Percentiles rank a stretch among this genome's conserved stretches.
Conservation (phyloP, 352 stramenopile genomes). For the Phytophthora meadii region DNA sequence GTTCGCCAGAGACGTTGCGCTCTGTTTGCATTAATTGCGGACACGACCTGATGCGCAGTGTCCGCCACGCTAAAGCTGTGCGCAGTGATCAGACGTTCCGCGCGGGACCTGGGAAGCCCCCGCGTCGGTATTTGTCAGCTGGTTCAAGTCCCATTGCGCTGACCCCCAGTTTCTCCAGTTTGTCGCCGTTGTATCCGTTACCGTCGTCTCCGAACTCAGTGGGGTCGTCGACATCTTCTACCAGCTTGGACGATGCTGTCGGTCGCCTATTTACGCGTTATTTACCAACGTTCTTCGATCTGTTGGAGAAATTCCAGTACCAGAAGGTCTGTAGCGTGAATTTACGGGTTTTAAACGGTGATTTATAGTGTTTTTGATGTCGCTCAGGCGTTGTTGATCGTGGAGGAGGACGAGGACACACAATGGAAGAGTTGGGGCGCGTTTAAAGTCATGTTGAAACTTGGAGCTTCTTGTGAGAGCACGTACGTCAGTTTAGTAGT, state of each 20-base stretch:
- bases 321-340: constrained; percentile 42
- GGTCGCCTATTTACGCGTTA: constrained; percentile 57
- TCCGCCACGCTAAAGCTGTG: constrained; percentile 16
- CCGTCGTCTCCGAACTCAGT: constrained; percentile 29
- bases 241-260: constrained; percentile 53
- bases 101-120: constrained; percentile 17
- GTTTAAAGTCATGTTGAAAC: constrained; percentile 63
- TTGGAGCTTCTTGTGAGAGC: constrained; percentile 71
- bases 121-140: constrained; percentile 42
- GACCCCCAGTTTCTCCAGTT: constrained; percentile 49
- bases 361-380: neutral
- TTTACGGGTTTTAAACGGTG: neutral
- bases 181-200: constrained; percentile 55
- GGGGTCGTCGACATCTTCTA: constrained; percentile 26
- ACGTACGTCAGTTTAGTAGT: constrained; percentile 39
- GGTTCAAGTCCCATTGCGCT: constrained; percentile 53
- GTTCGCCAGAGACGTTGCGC: no score
- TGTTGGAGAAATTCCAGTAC: constrained; percentile 69
- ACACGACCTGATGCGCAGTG: constrained; percentile 10
- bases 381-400: constrained; percentile 44
- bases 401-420: constrained; percentile 50
- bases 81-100: constrained; percentile 32
- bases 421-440: constrained; percentile 61
- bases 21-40: no score
- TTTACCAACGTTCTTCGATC: constrained; percentile 65